phyloP scores from a whole-genome alignment of 2,329 filamentous ascomycete genomes.

The Ceratocystis eucalypticola region DNA sequence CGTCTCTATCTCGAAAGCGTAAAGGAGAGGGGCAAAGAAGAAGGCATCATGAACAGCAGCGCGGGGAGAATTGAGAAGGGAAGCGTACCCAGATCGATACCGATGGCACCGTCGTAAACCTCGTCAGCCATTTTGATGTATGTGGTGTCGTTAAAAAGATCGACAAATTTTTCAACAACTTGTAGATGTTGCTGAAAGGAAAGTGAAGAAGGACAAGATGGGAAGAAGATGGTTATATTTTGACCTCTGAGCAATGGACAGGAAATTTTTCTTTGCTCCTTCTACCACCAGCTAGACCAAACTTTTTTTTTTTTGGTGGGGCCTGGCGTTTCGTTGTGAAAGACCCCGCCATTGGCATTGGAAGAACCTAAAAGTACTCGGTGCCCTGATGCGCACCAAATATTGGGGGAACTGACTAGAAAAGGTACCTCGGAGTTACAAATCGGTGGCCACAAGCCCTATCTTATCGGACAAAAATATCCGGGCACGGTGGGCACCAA shows the following conservation, averaged over 20 bases:
- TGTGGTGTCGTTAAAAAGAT: constrained; percentile 19
- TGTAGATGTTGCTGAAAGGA: constrained; percentile 20
- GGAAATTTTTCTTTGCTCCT: constrained; percentile 19
- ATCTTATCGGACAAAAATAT: constrained; percentile 19
- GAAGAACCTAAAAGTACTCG: constrained; percentile 16
- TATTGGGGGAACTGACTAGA: neutral
- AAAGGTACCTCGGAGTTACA: constrained; percentile 18
- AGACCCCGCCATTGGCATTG: constrained; percentile 17
- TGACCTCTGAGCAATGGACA: constrained; percentile 18
- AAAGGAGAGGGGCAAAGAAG: constrained; percentile 11
- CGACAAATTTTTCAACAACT: constrained; percentile 20
- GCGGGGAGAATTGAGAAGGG: constrained; percentile 8
- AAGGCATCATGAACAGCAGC: constrained; percentile 18
- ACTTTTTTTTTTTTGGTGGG: constrained; percentile 19
- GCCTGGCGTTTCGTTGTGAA: constrained; percentile 17
- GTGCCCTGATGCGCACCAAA: constrained; percentile 9
- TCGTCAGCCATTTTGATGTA: constrained; percentile 67
- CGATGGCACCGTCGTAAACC: constrained; percentile 98
- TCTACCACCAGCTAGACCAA: constrained; percentile 18
- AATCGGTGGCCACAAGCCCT: constrained; percentile 19
- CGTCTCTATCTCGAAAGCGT: neutral
- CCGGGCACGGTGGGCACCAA: constrained; percentile 16
- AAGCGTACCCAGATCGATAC: constrained; percentile 92
- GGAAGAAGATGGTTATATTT: constrained; percentile 20
- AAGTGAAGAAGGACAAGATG: constrained; percentile 19